Evolutionary conservation across 2,329 filamentous ascomycete genomes (phyloP).

Genomic region (Metarhizium guizhouense): DNA sequence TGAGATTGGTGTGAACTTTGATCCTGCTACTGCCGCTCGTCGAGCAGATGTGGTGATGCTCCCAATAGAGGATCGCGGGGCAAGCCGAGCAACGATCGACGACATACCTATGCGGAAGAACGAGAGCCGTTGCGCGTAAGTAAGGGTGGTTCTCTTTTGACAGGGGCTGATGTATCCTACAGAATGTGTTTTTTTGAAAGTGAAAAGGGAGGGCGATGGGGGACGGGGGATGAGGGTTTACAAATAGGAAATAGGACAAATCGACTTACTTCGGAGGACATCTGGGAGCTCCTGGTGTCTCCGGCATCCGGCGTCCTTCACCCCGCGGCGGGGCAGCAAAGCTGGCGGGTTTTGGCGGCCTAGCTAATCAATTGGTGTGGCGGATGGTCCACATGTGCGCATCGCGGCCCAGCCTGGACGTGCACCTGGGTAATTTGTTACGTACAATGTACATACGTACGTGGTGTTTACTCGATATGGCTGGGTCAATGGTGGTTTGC

Average conservation of each 20-base stretch:
- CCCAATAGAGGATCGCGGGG: constrained; percentile 6
- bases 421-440: background rate
- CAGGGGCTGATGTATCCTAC: background rate
- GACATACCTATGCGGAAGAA: constrained; percentile 16
- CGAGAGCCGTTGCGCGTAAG: background rate
- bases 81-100: constrained; percentile 10
- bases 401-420: background rate
- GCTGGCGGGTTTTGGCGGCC: constrained; percentile 3
- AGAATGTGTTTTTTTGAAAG: background rate
- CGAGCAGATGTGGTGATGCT: constrained; percentile 3
- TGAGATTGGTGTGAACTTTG: constrained; percentile 22
- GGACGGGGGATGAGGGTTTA: background rate
- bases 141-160: background rate
- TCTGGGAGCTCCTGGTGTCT: background rate
- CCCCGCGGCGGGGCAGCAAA: constrained; percentile 7
- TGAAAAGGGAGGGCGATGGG: background rate
- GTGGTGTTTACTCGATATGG: background rate
- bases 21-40: constrained; percentile 4
- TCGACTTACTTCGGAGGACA: background rate
- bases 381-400: background rate
- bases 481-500: background rate
- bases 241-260: background rate
- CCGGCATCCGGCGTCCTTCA: background rate
- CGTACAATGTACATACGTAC: constrained; percentile 6
- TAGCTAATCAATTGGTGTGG: background rate